Evolutionary conservation across 352 stramenopile species (phyloP).

Genomic region (Globisporangium irregulare): DNA sequence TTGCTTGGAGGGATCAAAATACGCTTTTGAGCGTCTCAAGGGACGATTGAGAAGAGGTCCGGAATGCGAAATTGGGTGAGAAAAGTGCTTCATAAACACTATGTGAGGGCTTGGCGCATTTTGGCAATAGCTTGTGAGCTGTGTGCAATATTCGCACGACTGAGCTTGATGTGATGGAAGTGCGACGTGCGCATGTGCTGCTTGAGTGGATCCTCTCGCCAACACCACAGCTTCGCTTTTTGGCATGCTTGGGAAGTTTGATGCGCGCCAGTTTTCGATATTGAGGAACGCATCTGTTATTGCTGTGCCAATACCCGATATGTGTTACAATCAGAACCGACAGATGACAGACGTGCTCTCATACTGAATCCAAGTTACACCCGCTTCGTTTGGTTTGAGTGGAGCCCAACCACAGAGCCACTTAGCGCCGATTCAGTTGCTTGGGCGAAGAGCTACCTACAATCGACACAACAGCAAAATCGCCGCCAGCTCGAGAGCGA

Average conservation of each 20-base stretch:
- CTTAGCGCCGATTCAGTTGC: neutral
- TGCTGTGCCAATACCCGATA: neutral
- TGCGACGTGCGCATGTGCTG: neutral
- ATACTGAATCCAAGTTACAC: constrained; percentile 9
- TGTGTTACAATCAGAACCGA: neutral
- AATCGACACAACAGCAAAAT: constrained; percentile 1
- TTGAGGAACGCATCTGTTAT: neutral
- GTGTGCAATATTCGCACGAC: neutral
- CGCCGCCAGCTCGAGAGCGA: neutral
- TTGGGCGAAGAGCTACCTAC: neutral
- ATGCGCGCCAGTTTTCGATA: neutral
- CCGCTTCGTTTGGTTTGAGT: constrained; percentile 10
- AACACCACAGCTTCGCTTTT: too few species aligned
- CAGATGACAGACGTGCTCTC: neutral
- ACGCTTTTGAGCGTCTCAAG: neutral
- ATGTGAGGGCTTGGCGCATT: neutral
- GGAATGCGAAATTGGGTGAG: constrained; percentile 8
- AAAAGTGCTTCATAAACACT: constrained; percentile 9
- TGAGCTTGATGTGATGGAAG: neutral
- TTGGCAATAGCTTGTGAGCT: neutral
- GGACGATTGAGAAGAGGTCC: neutral
- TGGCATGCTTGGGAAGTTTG: neutral
- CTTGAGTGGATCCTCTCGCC: neutral
- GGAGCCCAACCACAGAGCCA: neutral
- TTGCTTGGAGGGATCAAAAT: constrained; percentile 4